Conservation (phyloP, 139 green algal genomes). For the Ulvella scutata region DNA sequence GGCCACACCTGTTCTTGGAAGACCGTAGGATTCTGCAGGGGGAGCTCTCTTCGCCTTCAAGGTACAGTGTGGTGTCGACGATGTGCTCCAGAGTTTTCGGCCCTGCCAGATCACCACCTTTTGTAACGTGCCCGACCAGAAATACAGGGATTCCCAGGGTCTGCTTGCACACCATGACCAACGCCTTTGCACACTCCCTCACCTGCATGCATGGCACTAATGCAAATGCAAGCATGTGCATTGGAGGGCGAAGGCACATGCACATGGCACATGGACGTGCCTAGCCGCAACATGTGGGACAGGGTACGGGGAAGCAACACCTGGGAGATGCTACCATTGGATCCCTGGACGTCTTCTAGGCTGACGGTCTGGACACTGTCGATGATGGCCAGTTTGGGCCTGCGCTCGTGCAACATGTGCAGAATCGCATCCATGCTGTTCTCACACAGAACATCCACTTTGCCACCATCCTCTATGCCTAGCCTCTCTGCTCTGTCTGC, state of each 20-base stretch:
- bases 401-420: conserved; percentile 15
- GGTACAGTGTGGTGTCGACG: conserved; percentile 84
- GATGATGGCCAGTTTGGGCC: conserved; percentile 61
- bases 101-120: conserved; percentile 60
- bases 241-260: background rate
- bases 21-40: conserved; percentile 33
- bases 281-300: too few relatives aligned
- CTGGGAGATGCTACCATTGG: conserved; percentile 57
- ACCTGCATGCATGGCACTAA: conserved; percentile 39
- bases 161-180: conserved; percentile 70
- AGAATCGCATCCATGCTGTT: background rate
- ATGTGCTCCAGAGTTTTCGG: conserved; percentile 89
- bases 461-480: conserved; percentile 21
- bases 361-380: conserved; percentile 95
- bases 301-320: background rate
- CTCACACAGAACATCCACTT: background rate
- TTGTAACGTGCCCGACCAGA: conserved; percentile 55
- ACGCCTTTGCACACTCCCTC: conserved; percentile 66
- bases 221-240: background rate
- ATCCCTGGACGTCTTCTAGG: conserved; percentile 41
- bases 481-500: conserved; percentile 45
- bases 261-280: too few relatives aligned
- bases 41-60: conserved; percentile 55
- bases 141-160: conserved; percentile 51
- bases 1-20: conserved; percentile 80